Percentiles rank a stretch among this genome's conserved stretches.
Evolutionary conservation across 176 grass and related monocot species (phyloP).

Genomic region (Puya raimondii): DNA sequence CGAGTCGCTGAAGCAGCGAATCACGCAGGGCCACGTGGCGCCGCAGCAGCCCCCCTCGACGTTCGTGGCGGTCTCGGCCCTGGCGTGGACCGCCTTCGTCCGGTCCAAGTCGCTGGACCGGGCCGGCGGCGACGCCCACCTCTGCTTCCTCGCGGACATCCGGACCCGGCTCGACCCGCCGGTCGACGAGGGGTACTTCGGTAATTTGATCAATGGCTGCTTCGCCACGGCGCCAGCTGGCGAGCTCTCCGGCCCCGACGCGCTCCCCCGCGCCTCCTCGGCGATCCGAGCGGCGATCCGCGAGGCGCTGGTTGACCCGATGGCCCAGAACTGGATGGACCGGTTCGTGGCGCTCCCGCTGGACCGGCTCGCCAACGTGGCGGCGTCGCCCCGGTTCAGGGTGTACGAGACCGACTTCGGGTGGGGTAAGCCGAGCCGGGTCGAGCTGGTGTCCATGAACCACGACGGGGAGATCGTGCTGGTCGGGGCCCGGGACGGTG

Average conservation of each 20-base stretch:
- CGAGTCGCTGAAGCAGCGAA: slow-evolving; percentile 23
- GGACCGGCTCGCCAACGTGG: slow-evolving; percentile 11
- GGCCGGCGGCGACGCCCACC: slow-evolving; percentile 9
- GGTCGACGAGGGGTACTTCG: slow-evolving; percentile 16
- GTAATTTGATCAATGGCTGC: slow-evolving; percentile 18
- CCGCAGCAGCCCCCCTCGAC: slow-evolving; percentile 20
- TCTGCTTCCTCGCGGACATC: slow-evolving; percentile 27
- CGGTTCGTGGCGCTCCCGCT: accelerated
- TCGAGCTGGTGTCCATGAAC: slow-evolving; percentile 17
- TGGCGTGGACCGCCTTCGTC: slow-evolving; percentile 21
- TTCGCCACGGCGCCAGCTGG: background rate
- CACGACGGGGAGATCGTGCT: background rate
- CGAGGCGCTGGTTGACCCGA: slow-evolving; percentile 8
- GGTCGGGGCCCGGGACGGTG: background rate
- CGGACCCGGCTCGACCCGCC: slow-evolving; percentile 29
- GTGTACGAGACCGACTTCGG: slow-evolving; percentile 45
- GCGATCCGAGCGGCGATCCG: slow-evolving; percentile 22
- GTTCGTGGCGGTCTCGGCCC: slow-evolving; percentile 26
- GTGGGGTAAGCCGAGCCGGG: slow-evolving; percentile 36
- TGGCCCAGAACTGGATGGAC: slow-evolving; percentile 19
- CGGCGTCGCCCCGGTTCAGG: slow-evolving; percentile 25
- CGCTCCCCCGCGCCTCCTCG: background rate
- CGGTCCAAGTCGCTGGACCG: slow-evolving; percentile 2
- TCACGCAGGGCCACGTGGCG: background rate
- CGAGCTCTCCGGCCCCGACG: slow-evolving; percentile 6